These are phyloP conservation scores for Linderina pennispora DNA, from an alignment of 192 early-diverging fungal genomes.

Conservation along the genomic window DNA sequence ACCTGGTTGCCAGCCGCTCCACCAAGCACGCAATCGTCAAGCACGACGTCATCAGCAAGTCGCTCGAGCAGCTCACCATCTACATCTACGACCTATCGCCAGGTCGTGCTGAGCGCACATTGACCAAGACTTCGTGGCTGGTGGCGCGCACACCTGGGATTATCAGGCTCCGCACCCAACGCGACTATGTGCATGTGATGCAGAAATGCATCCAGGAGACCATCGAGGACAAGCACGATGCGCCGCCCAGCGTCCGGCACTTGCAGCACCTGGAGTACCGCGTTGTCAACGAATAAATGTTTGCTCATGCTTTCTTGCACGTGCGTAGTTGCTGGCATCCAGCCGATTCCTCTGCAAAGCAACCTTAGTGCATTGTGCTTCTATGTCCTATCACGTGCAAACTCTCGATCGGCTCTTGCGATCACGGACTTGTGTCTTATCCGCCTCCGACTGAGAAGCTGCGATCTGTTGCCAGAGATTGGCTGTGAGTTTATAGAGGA, in stretches of 20 bases:
- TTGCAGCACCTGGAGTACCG: not conserved
- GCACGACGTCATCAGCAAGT: constrained; percentile 3
- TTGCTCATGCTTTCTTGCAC: too few relatives aligned
- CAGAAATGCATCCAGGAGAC: constrained; percentile 1
- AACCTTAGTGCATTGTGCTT: too few relatives aligned
- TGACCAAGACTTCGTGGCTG: constrained; percentile 19
- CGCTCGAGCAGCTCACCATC: constrained; percentile 7
- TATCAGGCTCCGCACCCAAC: constrained; percentile 10
- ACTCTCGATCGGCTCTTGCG: too few relatives aligned
- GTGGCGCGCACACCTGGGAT: constrained; percentile 17
- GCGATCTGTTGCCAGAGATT: too few relatives aligned
- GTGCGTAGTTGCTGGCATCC: too few relatives aligned
- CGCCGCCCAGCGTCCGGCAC: not conserved
- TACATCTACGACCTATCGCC: constrained; percentile 5
- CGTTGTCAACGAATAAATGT: not conserved
- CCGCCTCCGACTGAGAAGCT: too few relatives aligned
- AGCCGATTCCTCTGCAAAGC: too few relatives aligned
- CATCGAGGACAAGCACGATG: constrained; percentile 1
- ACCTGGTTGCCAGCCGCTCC: constrained; percentile 25
- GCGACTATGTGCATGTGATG: constrained; percentile 6
- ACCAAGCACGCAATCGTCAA: constrained; percentile 6
- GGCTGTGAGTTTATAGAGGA: too few relatives aligned
- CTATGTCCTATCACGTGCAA: too few relatives aligned
- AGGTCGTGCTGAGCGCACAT: constrained; percentile 1
- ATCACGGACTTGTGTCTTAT: too few relatives aligned